A percentile compares a stretch with the other conserved stretches of the same genome.
Conservation (phyloP, 2,329 filamentous ascomycete genomes). For the Sporothrix phasma region DNA sequence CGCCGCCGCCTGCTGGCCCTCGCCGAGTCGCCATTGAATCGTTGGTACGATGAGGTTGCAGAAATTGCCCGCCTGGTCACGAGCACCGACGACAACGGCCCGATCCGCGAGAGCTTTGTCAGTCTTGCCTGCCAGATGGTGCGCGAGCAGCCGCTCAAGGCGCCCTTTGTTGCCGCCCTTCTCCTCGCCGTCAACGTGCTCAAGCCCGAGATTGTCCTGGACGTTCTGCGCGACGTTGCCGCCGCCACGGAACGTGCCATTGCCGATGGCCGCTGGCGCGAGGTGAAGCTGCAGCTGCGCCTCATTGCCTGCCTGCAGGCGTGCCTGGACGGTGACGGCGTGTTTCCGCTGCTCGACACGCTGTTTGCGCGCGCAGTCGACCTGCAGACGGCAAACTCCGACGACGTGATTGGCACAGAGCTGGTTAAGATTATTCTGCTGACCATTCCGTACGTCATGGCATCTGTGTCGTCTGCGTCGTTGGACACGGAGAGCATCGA, state of each 20-base stretch:
- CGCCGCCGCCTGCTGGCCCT: conserved; percentile 70
- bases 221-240: conserved; percentile 56
- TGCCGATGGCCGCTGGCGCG: conserved; percentile 69
- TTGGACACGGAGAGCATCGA: neutral
- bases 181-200: conserved; percentile 69
- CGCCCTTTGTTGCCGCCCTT: conserved; percentile 83
- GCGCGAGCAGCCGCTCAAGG: conserved; percentile 90
- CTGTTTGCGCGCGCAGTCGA: conserved; percentile 89
- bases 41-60: conserved; percentile 68
- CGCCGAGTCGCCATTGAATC: conserved; percentile 70
- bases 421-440: conserved; percentile 94
- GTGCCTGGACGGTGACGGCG: conserved; percentile 58
- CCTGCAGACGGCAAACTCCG: conserved; percentile 82
- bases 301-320: conserved; percentile 81
- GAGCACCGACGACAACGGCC: conserved; percentile 74
- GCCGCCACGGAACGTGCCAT: conserved; percentile 57
- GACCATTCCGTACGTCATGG: conserved; percentile 84
- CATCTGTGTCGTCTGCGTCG: conserved; percentile 49
- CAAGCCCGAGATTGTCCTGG: conserved; percentile 62
- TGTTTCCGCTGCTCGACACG: conserved; percentile 78
- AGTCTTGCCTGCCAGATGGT: conserved; percentile 66
- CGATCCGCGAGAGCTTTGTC: conserved; percentile 62
- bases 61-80: conserved; percentile 65
- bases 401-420: conserved; percentile 80
- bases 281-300: conserved; percentile 82